phyloP scores from a whole-genome alignment of 768 basidiomycete species.

The Trametes cubensis region DNA sequence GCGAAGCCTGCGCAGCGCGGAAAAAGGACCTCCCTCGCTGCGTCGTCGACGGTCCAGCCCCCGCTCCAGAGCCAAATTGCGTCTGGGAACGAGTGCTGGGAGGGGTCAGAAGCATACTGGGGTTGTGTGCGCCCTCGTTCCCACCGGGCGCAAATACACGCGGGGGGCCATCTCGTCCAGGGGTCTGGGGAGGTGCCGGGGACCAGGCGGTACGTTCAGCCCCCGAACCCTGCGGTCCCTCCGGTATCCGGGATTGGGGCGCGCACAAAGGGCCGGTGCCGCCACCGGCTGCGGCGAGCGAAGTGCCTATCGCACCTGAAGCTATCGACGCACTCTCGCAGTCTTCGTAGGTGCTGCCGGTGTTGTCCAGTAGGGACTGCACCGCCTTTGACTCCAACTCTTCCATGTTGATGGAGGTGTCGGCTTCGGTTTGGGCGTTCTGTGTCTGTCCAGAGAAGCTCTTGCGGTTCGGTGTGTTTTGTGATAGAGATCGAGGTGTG shows the following conservation, averaged over 20 bases:
- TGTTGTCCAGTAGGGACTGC: conserved; percentile 17
- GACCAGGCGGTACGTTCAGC: conserved; percentile 8
- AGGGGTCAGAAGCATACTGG: conserved; percentile 23
- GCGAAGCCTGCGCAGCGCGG: conserved; percentile 6
- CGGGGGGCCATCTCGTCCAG: conserved; percentile 4
- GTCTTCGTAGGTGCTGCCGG: conserved; percentile 11
- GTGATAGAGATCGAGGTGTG: conserved; percentile 19
- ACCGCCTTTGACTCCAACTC: conserved; percentile 18
- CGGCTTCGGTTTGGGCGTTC: conserved; percentile 12
- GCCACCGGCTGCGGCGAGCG: conserved; percentile 1
- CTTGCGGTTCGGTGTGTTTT: conserved; percentile 2
- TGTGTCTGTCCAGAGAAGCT: conserved; percentile 1
- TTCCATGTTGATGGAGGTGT: conserved; percentile 14
- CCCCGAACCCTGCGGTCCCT: conserved; percentile 1
- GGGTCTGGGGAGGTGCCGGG: conserved; percentile 14
- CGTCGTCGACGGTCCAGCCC: conserved; percentile 11
- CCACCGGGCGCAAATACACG: conserved; percentile 16
- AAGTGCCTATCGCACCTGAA: conserved; percentile 7
- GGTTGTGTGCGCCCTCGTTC: conserved; percentile 13
- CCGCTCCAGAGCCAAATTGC: neutral
- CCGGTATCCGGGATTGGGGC: neutral
- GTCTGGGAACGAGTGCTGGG: conserved; percentile 25
- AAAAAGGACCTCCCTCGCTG: conserved; percentile 1
- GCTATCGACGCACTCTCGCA: conserved; percentile 3
- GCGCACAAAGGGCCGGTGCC: conserved; percentile 3